These are phyloP conservation scores for Exophiala bonariae DNA, from an alignment of 2,329 filamentous ascomycete genomes.

Conservation along the genomic window DNA sequence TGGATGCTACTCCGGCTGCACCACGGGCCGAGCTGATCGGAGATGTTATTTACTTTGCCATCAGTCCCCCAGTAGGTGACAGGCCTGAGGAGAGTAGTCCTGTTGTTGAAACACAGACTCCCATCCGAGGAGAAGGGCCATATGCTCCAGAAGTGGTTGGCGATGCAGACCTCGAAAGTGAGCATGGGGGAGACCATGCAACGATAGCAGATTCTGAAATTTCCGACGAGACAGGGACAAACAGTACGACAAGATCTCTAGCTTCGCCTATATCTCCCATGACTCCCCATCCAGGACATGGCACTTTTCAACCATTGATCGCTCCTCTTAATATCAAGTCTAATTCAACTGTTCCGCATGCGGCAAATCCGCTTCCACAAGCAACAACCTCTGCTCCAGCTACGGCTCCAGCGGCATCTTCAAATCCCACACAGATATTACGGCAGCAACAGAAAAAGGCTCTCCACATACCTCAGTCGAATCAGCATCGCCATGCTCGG, in stretches of 20 bases:
- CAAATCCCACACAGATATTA: background rate
- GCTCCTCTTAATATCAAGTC: background rate
- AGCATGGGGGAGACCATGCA: conserved; percentile 13
- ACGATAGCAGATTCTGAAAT: conserved; percentile 18
- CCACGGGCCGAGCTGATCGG: conserved; percentile 38
- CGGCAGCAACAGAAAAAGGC: too few relatives aligned
- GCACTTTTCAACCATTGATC: conserved; percentile 16
- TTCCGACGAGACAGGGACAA: conserved; percentile 24
- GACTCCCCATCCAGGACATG: conserved; percentile 9
- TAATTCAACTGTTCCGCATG: too few relatives aligned
- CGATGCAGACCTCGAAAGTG: conserved; percentile 1
- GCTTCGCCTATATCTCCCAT: conserved; percentile 22
- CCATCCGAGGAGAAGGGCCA: conserved; percentile 27
- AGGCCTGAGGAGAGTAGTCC: conserved; percentile 28
- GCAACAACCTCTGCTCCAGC: background rate
- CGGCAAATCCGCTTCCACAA: background rate
- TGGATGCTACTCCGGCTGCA: conserved; percentile 35
- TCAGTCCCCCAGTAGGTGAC: conserved; percentile 37
- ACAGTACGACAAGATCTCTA: conserved; percentile 21
- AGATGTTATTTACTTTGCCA: conserved; percentile 35
- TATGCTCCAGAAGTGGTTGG: conserved; percentile 27
- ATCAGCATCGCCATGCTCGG: conserved; percentile 30
- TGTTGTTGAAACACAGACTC: conserved; percentile 19
- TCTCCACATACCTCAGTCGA: conserved; percentile 3
- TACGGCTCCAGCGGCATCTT: background rate